Base-by-base conservation (phyloP, 345 rosid species). In the Erucastrum elatum region DNA sequence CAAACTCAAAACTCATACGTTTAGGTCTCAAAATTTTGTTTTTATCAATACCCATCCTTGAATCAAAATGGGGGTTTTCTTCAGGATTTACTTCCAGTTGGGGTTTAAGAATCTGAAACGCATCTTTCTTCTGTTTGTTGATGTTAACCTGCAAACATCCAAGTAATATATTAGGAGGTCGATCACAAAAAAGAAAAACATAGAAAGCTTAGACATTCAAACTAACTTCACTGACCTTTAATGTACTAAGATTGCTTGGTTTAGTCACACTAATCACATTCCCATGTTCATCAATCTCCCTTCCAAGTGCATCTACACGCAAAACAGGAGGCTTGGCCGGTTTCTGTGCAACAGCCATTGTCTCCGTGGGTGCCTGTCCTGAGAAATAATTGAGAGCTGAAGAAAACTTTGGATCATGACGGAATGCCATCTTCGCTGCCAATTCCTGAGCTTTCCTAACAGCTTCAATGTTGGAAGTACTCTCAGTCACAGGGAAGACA, bases 81-180 rank as follows among this genome's bases (percentile, higher is more conserved):
- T 86, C 96, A 26, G 87, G 97, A 82, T 95, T 94, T 76, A 89
- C 85, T 64, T 95, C 97, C 35, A 91, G 75, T 72, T 89, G 96
- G 76, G 99, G 98, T 85, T 95, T 93, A 74, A 93, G 92, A 87
- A 95, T 93, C 81, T 93, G 98, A 77, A 93, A 95, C 27, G 98
- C 93, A 25, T 95, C 98, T 78, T 95, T 93, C 82, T 95, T 95
- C 82, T 93, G 97, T 82, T 93, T 93, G 86, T 95, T 93, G 77
- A 95, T 95, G 82, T 95, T 93, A 79, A 95, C 99, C 98, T 94
- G 92, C 5, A 75, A 88, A 46, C 15, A 46, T 46, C n/a, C 51
- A 44, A 44, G 53, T 44, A 44, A 12, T 39, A 39, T 12, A 44
- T 44, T 44, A 44, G 53, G 53, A 44, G 53, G 15, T 44, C 53